Evolutionary conservation across 768 basidiomycete species (phyloP).

Genomic region (Tylopilus intermedius): DNA sequence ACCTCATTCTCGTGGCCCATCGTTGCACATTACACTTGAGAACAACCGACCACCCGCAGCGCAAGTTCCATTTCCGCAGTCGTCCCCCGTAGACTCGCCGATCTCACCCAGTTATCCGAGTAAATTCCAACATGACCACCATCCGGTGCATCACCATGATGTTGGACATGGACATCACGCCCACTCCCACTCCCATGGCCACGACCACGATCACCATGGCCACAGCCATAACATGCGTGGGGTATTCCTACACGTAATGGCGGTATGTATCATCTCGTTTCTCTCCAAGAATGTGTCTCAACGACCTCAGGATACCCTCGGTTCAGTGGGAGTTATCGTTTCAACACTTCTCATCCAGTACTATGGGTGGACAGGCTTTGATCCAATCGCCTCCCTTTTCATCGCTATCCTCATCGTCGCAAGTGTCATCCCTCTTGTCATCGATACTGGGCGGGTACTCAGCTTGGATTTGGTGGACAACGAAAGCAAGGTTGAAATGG

Average conservation of each 20-base stretch:
- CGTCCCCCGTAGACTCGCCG: slow-evolving; percentile 41
- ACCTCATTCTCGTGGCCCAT: slow-evolving; percentile 38
- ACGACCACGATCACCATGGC: slow-evolving; percentile 61
- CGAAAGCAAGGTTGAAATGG: slow-evolving; percentile 48
- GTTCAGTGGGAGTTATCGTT: slow-evolving; percentile 95
- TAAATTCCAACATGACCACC: slow-evolving; percentile 45
- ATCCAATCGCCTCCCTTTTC: slow-evolving; percentile 95
- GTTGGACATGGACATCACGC: slow-evolving; percentile 39
- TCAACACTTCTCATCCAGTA: slow-evolving; percentile 93
- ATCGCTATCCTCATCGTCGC: slow-evolving; percentile 94
- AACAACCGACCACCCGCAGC: slow-evolving; percentile 14
- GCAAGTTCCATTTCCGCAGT: slow-evolving; percentile 25
- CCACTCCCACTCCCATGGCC: slow-evolving; percentile 52
- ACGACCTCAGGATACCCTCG: slow-evolving; percentile 73
- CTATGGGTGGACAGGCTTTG: slow-evolving; percentile 98
- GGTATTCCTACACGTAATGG: slow-evolving; percentile 96
- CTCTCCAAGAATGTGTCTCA: slow-evolving; percentile 4
- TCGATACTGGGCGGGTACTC: slow-evolving; percentile 87
- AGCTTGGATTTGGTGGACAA: slow-evolving; percentile 77
- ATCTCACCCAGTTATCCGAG: slow-evolving; percentile 61
- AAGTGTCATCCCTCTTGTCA: slow-evolving; percentile 90
- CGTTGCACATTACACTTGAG: slow-evolving; percentile 35
- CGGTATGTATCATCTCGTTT: slow-evolving; percentile 44
- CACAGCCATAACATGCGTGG: slow-evolving; percentile 99
- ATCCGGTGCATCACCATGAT: slow-evolving; percentile 28